Percentiles rank a stretch among this genome's conserved stretches.
Evolutionary conservation across 2,329 filamentous ascomycete genomes (phyloP).

Genomic region (Trichophyton rubrum): DNA sequence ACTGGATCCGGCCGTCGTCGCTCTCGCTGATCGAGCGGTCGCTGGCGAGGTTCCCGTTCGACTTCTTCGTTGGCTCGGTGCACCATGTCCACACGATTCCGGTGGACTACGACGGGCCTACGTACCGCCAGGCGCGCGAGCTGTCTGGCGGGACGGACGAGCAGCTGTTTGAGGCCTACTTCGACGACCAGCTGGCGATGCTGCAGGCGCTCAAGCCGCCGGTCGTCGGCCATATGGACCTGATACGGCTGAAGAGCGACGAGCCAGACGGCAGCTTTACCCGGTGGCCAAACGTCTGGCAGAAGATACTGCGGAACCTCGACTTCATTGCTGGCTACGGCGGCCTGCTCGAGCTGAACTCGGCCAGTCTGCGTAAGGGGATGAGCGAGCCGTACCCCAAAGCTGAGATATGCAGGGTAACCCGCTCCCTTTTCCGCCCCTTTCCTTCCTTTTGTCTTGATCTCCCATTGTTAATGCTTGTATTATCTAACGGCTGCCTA

Average conservation of each 20-base stretch:
- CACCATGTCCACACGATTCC: slow-evolving; percentile 80
- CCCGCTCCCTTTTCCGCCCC: slow-evolving; percentile 10
- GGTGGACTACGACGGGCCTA: slow-evolving; percentile 67
- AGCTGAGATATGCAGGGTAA: slow-evolving; percentile 60
- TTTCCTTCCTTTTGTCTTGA: not conserved
- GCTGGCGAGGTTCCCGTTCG: slow-evolving; percentile 51
- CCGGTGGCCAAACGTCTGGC: slow-evolving; percentile 56
- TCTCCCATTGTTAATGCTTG: too few species aligned
- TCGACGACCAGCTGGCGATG: slow-evolving; percentile 78
- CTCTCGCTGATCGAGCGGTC: slow-evolving; percentile 49
- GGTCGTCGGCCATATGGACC: slow-evolving; percentile 87
- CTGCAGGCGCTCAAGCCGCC: slow-evolving; percentile 56
- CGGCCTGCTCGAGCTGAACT: slow-evolving; percentile 82
- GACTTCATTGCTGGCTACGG: slow-evolving; percentile 57
- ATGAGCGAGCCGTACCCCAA: slow-evolving; percentile 82
- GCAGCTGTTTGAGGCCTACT: slow-evolving; percentile 68
- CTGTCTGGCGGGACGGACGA: slow-evolving; percentile 53
- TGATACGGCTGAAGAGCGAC: slow-evolving; percentile 68
- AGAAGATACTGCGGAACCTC: slow-evolving; percentile 61
- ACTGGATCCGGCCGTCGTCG: slow-evolving; percentile 69
- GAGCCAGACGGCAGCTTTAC: slow-evolving; percentile 51
- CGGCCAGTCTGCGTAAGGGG: slow-evolving; percentile 74
- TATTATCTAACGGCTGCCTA: not conserved
- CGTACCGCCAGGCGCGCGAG: slow-evolving; percentile 53
- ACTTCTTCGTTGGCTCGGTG: slow-evolving; percentile 86